Evolutionary conservation across 371 early-diverging fungal genomes (phyloP), one percentile per base, ranked within the genome.

Genomic region (Mortierella sp.): DNA sequence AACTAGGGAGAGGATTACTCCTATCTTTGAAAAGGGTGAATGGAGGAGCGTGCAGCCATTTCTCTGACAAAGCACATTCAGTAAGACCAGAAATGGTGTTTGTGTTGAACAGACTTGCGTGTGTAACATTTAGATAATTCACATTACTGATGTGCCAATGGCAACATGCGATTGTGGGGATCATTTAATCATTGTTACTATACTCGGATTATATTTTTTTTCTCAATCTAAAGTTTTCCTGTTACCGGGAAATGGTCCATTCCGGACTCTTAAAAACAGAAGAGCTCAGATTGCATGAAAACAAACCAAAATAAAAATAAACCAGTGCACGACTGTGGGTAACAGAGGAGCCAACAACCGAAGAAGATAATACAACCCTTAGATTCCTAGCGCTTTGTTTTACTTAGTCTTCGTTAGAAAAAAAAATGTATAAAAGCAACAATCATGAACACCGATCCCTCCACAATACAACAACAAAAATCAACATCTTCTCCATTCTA

Each of bases 291-390:
- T n/a, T n/a, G 45, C 45, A 45, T 45, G 50, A n/a, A 50, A 50
- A 50, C 50, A 50, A 50, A 50, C 13, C n/a, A n/a, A 50, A 50
- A 50, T n/a, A 50, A 50, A 50, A 50, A 50, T 50, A 50, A 50
- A 16, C 1, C 50, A 50, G 50, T 7, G 50, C 43, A 43, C 10
- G 43, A 10, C 15, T 9, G 43, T 43, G 50, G 16, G 7, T 50
- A 16, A 8, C 5, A 4, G 16, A 50, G 4, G n/a, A 50, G 50
- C 8, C 13, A 50, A 16, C n/a, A 16, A 16, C n/a, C 50, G 6
- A 4, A 50, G 21, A 8, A 50, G 50, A n/a, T 13, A 19, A 1
- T 41, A 41, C 43, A 9, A 13, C 10, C 10, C 43, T 2, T 50
- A 16, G 7, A 50, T n/a, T n/a, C 50, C n/a, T n/a, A n/a, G 50